phyloP scores from a whole-genome alignment of 1,139 yeast genomes.

The Taiozyma sp. region DNA sequence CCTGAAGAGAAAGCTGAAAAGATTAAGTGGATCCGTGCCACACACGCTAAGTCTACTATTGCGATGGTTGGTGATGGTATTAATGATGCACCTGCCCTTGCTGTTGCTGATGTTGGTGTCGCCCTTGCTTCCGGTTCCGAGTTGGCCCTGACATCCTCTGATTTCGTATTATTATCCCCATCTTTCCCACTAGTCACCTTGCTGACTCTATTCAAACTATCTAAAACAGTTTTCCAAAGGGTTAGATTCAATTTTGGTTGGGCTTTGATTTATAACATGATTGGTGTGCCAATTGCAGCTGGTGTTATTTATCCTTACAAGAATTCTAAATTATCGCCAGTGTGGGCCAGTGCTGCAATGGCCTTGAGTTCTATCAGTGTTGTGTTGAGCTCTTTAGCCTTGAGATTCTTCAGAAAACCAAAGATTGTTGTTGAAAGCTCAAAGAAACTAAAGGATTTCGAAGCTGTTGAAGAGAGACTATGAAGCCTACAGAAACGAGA shows the following conservation, averaged over 20 bases:
- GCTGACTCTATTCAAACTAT: slow-evolving; percentile 42
- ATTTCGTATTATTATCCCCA: slow-evolving; percentile 49
- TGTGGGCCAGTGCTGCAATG: slow-evolving; percentile 69
- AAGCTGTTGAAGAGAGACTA: slow-evolving; percentile 8
- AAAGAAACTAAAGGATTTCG: slow-evolving; percentile 4
- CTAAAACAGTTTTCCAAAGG: slow-evolving; percentile 43
- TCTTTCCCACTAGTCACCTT: slow-evolving; percentile 43
- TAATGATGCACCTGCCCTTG: slow-evolving; percentile 60
- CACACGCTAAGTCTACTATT: slow-evolving; percentile 23
- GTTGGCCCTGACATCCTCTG: slow-evolving; percentile 54
- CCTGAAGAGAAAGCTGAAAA: slow-evolving; percentile 69
- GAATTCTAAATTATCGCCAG: slow-evolving; percentile 50
- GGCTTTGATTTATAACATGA: slow-evolving; percentile 48
- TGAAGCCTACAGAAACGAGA: background rate
- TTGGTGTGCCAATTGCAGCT: slow-evolving; percentile 60
- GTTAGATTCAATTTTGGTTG: slow-evolving; percentile 55
- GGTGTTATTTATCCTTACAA: slow-evolving; percentile 56
- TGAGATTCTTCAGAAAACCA: slow-evolving; percentile 42
- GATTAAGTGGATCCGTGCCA: slow-evolving; percentile 48
- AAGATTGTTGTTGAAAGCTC: slow-evolving; percentile 16
- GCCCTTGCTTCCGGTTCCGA: slow-evolving; percentile 59
- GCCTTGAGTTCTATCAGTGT: slow-evolving; percentile 59
- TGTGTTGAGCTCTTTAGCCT: slow-evolving; percentile 49
- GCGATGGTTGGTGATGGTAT: slow-evolving; percentile 68
- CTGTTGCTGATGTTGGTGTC: slow-evolving; percentile 55